Evolutionary conservation across 148 eudicot species (phyloP).

Genomic region (Rhododendron kiyosumense): DNA sequence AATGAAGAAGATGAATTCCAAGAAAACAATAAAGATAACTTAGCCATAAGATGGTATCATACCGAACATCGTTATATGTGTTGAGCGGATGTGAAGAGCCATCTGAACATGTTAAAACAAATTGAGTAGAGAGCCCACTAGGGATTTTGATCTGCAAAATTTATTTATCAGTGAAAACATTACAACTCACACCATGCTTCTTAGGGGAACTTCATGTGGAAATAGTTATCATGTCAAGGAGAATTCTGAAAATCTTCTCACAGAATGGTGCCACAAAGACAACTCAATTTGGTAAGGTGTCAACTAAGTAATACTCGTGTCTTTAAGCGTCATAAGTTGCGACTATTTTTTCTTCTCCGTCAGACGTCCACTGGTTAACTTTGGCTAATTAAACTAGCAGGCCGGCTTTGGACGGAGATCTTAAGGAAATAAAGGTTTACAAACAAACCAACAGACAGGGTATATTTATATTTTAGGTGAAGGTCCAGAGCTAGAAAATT

Average conservation of each 20-base stretch:
- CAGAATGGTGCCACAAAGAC: background rate
- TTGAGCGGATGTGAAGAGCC: constrained; percentile 77
- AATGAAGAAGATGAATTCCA: background rate
- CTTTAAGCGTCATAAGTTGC: background rate
- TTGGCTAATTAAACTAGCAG: background rate
- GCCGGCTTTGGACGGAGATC: background rate
- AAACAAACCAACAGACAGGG: background rate
- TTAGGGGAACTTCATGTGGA: background rate
- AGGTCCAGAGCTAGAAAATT: background rate
- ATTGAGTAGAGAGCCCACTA: constrained; percentile 69
- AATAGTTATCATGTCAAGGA: background rate
- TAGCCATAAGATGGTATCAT: background rate
- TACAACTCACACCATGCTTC: background rate
- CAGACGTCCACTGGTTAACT: background rate
- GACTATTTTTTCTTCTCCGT: background rate
- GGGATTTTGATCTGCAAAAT: constrained; percentile 80
- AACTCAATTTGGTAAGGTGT: background rate
- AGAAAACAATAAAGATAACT: background rate
- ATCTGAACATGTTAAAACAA: constrained; percentile 67
- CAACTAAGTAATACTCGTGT: background rate
- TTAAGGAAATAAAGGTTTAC: background rate
- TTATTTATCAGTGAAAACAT: background rate
- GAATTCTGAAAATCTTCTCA: background rate
- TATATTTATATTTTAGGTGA: background rate
- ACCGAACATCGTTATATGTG: constrained; percentile 72